Evolutionary conservation across 1,284 basidiomycete genomes (phyloP).

Genomic region (Cutaneotrichosporon cavernicola): DNA sequence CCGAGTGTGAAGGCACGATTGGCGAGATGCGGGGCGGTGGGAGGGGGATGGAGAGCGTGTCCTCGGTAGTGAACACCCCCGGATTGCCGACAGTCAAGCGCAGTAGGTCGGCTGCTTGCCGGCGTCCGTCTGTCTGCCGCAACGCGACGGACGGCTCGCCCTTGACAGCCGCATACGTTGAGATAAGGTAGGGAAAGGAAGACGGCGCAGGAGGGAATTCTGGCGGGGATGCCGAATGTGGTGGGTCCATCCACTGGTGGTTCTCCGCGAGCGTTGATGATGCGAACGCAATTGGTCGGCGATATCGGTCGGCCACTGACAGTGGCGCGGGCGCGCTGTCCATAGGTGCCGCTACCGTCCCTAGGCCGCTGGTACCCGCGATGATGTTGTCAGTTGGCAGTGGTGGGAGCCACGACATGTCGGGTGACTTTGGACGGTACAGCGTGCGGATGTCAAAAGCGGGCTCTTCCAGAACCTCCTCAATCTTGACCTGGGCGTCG

Average conservation of each 20-base stretch:
- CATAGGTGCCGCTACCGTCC: not conserved
- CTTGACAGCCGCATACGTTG: slow-evolving; percentile 34
- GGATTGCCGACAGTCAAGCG: slow-evolving; percentile 39
- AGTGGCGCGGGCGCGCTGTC: slow-evolving; percentile 24
- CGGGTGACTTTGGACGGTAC: slow-evolving; percentile 24
- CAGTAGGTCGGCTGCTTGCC: slow-evolving; percentile 41
- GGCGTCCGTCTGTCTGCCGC: slow-evolving; percentile 36
- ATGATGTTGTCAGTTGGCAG: slow-evolving; percentile 27
- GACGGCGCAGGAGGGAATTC: slow-evolving; percentile 29
- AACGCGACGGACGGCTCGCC: slow-evolving; percentile 38
- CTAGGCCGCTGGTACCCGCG: not conserved
- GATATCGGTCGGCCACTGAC: slow-evolving; percentile 42
- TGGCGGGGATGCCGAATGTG: slow-evolving; percentile 17
- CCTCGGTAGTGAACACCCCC: slow-evolving; percentile 34
- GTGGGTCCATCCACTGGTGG: slow-evolving; percentile 30
- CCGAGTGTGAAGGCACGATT: slow-evolving; percentile 40
- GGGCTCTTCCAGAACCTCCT: slow-evolving; percentile 5
- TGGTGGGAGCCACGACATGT: slow-evolving; percentile 43
- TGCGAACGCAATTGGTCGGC: slow-evolving; percentile 35
- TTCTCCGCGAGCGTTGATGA: slow-evolving; percentile 37
- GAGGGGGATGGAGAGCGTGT: slow-evolving; percentile 31
- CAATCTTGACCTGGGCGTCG: slow-evolving; percentile 13
- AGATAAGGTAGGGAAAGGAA: slow-evolving; percentile 38
- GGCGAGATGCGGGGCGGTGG: slow-evolving; percentile 36
- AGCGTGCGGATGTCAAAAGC: not conserved